Evolutionary conservation across 352 stramenopile genomes (phyloP).

Genomic region (Phytophthora litchii): DNA sequence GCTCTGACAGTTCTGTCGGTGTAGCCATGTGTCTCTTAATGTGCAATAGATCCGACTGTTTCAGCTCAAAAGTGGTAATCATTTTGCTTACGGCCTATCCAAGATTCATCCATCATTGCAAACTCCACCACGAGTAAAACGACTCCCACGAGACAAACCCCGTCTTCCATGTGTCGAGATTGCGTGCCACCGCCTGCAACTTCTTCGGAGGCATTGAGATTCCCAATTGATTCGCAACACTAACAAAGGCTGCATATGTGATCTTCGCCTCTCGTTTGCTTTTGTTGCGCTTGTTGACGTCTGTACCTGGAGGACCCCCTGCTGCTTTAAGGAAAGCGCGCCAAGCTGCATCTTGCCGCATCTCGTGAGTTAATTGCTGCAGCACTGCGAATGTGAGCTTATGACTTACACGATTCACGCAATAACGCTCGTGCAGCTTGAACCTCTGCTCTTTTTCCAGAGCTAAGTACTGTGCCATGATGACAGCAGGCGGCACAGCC

Average conservation of each 20-base stretch:
- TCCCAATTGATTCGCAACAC: slow-evolving; percentile 44
- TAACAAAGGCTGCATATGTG: slow-evolving; percentile 57
- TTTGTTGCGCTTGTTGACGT: slow-evolving; percentile 26
- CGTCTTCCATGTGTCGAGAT: slow-evolving; percentile 56
- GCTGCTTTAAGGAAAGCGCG: slow-evolving; percentile 50
- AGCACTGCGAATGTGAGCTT: slow-evolving; percentile 68
- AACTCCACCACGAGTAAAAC: slow-evolving; percentile 73
- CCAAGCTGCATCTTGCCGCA: slow-evolving; percentile 63
- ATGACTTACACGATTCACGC: slow-evolving; percentile 62
- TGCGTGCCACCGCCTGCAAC: slow-evolving; percentile 47
- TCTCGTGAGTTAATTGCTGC: slow-evolving; percentile 68
- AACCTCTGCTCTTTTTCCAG: slow-evolving; percentile 48
- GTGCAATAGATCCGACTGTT: slow-evolving; percentile 7
- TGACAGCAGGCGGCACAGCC: slow-evolving; percentile 50
- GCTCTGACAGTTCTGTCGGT: slow-evolving; percentile 32
- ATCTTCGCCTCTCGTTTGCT: slow-evolving; percentile 37
- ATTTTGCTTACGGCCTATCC: background rate
- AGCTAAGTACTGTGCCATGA: slow-evolving; percentile 65
- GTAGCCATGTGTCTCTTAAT: slow-evolving; percentile 39
- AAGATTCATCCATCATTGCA: slow-evolving; percentile 26
- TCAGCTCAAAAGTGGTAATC: slow-evolving; percentile 5
- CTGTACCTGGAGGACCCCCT: background rate
- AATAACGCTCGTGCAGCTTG: slow-evolving; percentile 66
- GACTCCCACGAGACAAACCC: slow-evolving; percentile 62
- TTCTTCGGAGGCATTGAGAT: slow-evolving; percentile 49